phyloP scores from a whole-genome alignment of 75 land plant species.

The Chamaecyparis obtusa region DNA sequence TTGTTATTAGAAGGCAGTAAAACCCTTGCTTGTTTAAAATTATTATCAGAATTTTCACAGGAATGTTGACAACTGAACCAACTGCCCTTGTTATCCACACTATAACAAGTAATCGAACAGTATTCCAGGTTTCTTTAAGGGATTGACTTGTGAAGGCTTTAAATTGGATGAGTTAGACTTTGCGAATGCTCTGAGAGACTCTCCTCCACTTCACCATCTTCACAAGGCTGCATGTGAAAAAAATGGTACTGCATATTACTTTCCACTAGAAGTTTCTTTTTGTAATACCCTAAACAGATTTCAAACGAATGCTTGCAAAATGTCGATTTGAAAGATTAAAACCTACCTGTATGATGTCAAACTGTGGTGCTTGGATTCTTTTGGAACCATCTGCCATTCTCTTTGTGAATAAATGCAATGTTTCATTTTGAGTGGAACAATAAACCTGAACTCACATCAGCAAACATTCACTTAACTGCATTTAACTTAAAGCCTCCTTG shows the following conservation, averaged over 20 bases:
- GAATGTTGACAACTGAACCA: not conserved
- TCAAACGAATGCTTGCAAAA: not conserved
- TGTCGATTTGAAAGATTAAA: not conserved
- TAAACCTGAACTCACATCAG: not conserved
- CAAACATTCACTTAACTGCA: not conserved
- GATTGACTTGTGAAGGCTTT: not conserved
- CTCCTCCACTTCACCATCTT: not conserved
- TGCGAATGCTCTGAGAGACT: not conserved
- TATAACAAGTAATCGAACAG: not conserved
- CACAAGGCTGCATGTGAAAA: constrained; percentile 3
- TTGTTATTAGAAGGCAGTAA: not conserved
- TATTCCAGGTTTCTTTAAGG: not conserved
- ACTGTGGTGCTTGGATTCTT: constrained; percentile 50
- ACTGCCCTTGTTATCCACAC: constrained; percentile 1
- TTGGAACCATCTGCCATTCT: constrained; percentile 71
- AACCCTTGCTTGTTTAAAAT: not conserved
- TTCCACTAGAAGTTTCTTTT: not conserved
- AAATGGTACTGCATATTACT: not conserved
- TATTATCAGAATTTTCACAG: not conserved
- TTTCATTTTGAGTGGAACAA: not conserved
- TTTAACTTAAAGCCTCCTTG: not conserved
- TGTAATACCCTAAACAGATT: not conserved
- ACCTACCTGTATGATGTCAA: constrained; percentile 31
- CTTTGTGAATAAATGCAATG: constrained; percentile 29
- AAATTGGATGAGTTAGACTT: not conserved